Percentiles rank a stretch among this genome's conserved stretches.
Conservation (phyloP, 805 yeast species). For the Candida vaughaniae region DNA sequence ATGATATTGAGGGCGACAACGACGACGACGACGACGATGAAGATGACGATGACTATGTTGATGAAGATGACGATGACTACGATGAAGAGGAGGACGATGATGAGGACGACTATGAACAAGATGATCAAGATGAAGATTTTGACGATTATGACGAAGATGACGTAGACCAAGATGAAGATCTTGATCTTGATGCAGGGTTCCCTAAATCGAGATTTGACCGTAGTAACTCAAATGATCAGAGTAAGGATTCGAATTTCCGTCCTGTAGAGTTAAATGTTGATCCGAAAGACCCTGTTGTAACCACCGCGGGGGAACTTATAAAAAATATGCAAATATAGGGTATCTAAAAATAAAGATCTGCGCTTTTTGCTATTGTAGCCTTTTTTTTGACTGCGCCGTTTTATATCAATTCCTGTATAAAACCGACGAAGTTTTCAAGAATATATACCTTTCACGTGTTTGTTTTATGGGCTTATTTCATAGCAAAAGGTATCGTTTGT, state of each 20-base stretch:
- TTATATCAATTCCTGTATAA: too few species aligned
- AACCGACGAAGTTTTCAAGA: too few species aligned
- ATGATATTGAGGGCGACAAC: conserved; percentile 10
- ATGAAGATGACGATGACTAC: conserved; percentile 13
- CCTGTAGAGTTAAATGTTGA: too few species aligned
- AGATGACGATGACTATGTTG: conserved; percentile 16
- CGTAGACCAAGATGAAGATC: conserved; percentile 12
- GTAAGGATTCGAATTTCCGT: too few species aligned
- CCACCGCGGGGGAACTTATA: conserved; percentile 8
- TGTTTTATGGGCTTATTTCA: too few species aligned
- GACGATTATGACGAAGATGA: conserved; percentile 8
- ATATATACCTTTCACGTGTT: too few species aligned
- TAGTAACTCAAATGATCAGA: too few species aligned
- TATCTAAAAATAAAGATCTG: too few species aligned
- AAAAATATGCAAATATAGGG: conserved; percentile 5
- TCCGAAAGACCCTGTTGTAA: conserved; percentile 1
- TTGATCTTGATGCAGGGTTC: conserved; percentile 7
- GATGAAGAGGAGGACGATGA: conserved; percentile 5
- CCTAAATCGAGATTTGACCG: conserved; percentile 6
- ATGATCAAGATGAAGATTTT: conserved; percentile 10
- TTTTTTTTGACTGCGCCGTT: too few species aligned
- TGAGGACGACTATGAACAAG: conserved; percentile 5
- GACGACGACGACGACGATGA: conserved; percentile 11
- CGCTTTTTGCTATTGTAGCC: too few species aligned
- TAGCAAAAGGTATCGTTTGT: too few species aligned